A percentile compares a stretch with the other conserved stretches of the same genome.
These are phyloP conservation scores for Plasmodium ovale DNA, from an alignment of 169 alveolate genomes.

Conservation along the genomic window DNA sequence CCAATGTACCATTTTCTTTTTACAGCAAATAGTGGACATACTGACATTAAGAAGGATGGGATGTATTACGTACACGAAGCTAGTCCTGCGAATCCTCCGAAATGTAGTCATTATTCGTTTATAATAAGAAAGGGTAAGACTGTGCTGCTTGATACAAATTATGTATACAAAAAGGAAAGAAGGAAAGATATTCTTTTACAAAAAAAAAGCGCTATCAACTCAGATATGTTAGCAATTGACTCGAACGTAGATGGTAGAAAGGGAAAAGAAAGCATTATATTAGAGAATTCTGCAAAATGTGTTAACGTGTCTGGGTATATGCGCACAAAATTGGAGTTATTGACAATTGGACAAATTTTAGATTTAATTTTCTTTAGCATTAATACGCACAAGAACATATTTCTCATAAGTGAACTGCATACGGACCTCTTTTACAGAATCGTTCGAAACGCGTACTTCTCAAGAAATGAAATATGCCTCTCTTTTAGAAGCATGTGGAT, in stretches of 20 bases:
- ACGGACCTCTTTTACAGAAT: constrained; percentile 58
- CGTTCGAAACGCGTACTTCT: constrained; percentile 26
- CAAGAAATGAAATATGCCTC: constrained; percentile 34
- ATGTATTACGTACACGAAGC: neutral
- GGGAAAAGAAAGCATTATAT: neutral
- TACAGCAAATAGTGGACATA: neutral
- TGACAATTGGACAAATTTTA: constrained; percentile 56
- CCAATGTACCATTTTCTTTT: constrained; percentile 57
- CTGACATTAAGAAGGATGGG: neutral
- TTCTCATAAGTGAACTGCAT: constrained; percentile 50
- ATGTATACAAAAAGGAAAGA: neutral
- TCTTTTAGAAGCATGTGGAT: constrained; percentile 71
- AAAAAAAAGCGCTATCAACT: neutral
- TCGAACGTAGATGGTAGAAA: neutral
- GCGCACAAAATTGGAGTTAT: constrained; percentile 43
- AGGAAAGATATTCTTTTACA: neutral
- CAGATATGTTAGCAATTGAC: neutral
- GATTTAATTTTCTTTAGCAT: constrained; percentile 57
- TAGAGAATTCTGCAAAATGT: neutral
- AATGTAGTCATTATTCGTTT: constrained; percentile 32
- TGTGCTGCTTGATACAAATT: constrained; percentile 7
- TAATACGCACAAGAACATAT: constrained; percentile 29
- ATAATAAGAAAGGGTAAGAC: constrained; percentile 35
- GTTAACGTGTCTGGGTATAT: neutral
- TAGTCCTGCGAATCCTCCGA: neutral